These are phyloP conservation scores for Nitzschia palea DNA, from an alignment of 108 stramenopile species.

Conservation along the genomic window DNA sequence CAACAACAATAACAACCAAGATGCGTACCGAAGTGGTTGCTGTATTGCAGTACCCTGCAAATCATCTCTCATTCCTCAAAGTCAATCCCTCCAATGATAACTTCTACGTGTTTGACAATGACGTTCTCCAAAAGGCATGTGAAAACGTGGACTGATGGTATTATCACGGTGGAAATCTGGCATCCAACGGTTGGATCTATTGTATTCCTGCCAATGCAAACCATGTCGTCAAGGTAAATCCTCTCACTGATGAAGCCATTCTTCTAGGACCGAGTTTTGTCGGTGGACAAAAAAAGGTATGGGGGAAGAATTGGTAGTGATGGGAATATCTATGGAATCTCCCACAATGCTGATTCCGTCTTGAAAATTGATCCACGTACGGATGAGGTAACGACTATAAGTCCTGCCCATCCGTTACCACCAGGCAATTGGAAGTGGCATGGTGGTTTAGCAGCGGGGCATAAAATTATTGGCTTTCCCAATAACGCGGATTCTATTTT, in stretches of 20 bases:
- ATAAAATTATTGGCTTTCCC: conserved; percentile 67
- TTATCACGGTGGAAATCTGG: conserved; percentile 64
- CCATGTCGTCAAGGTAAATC: conserved; percentile 59
- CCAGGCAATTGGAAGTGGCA: conserved; percentile 74
- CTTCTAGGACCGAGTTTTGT: conserved; percentile 51
- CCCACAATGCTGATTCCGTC: conserved; percentile 61
- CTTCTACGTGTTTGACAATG: conserved; percentile 52
- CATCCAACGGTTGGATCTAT: conserved; percentile 58
- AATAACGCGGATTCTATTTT: conserved; percentile 63
- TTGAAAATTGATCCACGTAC: conserved; percentile 61
- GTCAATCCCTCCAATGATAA: conserved; percentile 50
- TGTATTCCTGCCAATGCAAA: conserved; percentile 64
- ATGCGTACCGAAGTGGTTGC: conserved; percentile 50
- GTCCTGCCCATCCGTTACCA: conserved; percentile 37
- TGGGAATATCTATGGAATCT: conserved; percentile 66
- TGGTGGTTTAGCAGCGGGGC: conserved; percentile 60
- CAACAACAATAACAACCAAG: conserved; percentile 31
- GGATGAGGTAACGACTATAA: conserved; percentile 45
- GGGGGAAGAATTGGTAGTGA: conserved; percentile 55
- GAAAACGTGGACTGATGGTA: conserved; percentile 53
- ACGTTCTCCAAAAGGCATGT: conserved; percentile 21
- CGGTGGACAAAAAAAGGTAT: conserved; percentile 61
- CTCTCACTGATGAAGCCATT: conserved; percentile 41
- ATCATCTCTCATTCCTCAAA: conserved; percentile 55
- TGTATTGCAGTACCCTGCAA: conserved; percentile 62